Evolutionary conservation across 169 alveolate species (phyloP).

Genomic region (Perkinsus marinus): DNA sequence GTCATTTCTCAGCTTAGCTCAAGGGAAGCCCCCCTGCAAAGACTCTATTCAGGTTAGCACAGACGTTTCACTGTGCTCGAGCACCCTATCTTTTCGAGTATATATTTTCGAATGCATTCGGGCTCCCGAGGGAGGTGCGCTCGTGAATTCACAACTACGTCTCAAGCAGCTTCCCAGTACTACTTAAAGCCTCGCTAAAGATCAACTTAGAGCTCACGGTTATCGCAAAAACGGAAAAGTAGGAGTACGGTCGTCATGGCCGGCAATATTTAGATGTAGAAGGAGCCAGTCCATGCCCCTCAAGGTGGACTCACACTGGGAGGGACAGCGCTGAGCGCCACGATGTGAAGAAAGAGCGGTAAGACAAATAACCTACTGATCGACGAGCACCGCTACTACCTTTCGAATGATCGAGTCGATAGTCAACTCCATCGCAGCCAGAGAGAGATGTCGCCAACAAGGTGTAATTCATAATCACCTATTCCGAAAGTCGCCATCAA

Average conservation of each 20-base stretch:
- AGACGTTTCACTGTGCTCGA: no score
- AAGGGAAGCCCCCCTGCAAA: no score
- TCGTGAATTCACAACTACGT: no score
- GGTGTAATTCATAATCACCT: neutral
- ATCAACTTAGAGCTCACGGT: no score
- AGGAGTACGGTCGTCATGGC: neutral
- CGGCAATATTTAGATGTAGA: neutral
- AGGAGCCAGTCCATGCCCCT: neutral
- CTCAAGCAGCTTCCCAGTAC: no score
- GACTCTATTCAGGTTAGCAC: no score
- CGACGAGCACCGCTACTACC: neutral
- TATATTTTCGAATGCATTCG: no score
- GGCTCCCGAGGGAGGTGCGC: no score
- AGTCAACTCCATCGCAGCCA: neutral
- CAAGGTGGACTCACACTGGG: neutral
- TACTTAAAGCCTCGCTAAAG: no score
- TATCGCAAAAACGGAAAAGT: neutral
- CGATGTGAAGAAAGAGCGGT: neutral
- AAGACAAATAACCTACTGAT: neutral
- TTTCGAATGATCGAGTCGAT: neutral
- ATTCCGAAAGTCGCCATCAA: neutral
- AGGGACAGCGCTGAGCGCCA: neutral
- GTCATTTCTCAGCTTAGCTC: no score
- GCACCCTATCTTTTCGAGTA: no score
- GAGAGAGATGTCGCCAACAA: neutral